Conservation (phyloP, 352 stramenopile genomes). For the Phytopythium vexans region DNA sequence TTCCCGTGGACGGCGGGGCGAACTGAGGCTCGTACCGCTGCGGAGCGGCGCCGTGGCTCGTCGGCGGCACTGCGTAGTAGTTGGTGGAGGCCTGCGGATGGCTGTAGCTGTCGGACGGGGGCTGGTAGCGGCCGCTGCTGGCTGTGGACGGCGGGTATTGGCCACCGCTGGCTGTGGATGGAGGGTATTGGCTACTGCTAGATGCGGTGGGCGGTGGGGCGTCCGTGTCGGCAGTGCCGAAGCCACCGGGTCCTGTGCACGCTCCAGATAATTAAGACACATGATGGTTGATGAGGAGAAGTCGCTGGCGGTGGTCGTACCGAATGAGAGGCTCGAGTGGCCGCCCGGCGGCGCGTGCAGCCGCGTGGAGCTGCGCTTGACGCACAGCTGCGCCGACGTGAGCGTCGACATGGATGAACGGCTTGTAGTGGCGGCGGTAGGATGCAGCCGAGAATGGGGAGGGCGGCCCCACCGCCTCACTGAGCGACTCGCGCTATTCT, state of each 20-base stretch:
- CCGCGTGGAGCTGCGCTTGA: constrained; percentile 77
- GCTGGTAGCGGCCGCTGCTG: constrained; percentile 3
- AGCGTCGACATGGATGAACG: constrained; percentile 60
- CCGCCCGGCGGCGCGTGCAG: constrained; percentile 67
- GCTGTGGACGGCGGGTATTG: constrained; percentile 14
- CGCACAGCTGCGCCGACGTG: constrained; percentile 66
- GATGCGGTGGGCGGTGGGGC: constrained; percentile 11
- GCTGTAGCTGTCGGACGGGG: constrained; percentile 6
- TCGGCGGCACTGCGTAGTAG: constrained; percentile 15
- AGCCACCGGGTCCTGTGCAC: constrained; percentile 30
- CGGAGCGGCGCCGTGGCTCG: neutral
- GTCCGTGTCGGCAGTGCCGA: constrained; percentile 39
- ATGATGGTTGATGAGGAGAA: neutral
- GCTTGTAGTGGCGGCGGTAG: constrained; percentile 13
- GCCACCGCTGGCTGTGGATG: constrained; percentile 5
- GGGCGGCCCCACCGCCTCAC: too few species aligned
- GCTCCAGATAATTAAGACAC: neutral
- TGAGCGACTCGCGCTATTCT: too few species aligned
- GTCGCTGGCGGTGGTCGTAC: constrained; percentile 13
- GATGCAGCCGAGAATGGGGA: too few species aligned
- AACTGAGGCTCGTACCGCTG: constrained; percentile 8
- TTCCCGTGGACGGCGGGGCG: neutral
- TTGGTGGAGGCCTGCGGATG: constrained; percentile 9
- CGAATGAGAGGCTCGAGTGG: constrained; percentile 66
- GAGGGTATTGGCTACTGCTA: constrained; percentile 10